phyloP scores from a whole-genome alignment of 2,329 filamentous ascomycete genomes.

The Periglandula ipomoeae region DNA sequence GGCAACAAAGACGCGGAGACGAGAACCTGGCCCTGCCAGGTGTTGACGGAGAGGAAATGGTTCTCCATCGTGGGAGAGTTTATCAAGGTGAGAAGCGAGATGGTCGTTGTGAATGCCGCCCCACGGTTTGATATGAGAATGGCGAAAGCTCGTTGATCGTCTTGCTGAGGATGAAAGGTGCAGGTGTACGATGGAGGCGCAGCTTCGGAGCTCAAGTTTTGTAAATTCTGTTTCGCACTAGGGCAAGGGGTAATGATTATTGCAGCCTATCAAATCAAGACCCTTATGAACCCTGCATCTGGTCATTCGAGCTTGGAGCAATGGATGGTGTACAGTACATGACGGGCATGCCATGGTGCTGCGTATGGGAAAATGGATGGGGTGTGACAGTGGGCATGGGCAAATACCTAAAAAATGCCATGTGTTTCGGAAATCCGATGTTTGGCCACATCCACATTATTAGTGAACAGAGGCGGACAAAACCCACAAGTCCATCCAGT shows the following conservation, averaged over 20 bases:
- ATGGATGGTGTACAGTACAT: not conserved
- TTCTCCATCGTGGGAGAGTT: not conserved
- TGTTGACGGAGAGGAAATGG: not conserved
- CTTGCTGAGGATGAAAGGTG: no score
- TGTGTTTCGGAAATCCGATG: not conserved
- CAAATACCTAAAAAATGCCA: not conserved
- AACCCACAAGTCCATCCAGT: no score
- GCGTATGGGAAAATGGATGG: not conserved
- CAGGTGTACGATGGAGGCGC: no score
- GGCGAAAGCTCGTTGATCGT: no score
- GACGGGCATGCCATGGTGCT: no score
- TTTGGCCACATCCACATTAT: no score
- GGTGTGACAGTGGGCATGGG: not conserved
- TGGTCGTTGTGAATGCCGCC: not conserved
- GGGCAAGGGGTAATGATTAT: no score
- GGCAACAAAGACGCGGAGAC: constrained; percentile 1
- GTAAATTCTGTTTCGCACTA: no score
- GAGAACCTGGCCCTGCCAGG: constrained; percentile 2
- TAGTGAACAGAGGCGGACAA: no score
- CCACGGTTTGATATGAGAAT: no score
- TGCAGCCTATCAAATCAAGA: not conserved
- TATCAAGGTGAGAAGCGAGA: not conserved
- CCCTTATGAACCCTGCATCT: not conserved
- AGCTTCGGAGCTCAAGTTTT: no score
- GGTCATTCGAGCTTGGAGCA: not conserved